Percentiles rank a stretch among this genome's conserved stretches.
phyloP scores from a whole-genome alignment of 2,329 filamentous ascomycete species.

The Aspergillus ochraceoroseus region DNA sequence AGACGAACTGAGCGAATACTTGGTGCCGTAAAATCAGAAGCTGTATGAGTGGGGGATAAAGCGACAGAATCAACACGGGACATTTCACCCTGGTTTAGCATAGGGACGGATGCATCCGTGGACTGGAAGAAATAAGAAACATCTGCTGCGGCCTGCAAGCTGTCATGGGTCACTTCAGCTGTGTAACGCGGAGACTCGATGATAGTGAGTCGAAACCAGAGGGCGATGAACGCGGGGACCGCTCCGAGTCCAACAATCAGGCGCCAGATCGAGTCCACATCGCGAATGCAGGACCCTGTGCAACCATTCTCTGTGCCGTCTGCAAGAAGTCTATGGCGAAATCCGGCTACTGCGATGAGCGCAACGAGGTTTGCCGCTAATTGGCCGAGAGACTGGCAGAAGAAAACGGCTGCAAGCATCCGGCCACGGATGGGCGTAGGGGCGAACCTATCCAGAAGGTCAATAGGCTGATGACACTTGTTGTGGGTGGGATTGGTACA shows the following conservation, averaged over 20 bases:
- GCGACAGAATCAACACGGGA: no score
- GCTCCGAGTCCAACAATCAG: slow-evolving; percentile 60
- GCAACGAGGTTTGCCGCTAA: slow-evolving; percentile 68
- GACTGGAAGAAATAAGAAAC: slow-evolving; percentile 15
- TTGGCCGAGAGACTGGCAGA: slow-evolving; percentile 79
- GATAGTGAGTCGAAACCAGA: slow-evolving; percentile 60
- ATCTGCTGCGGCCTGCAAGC: slow-evolving; percentile 15
- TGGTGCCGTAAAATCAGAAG: neutral
- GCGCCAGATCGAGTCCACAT: slow-evolving; percentile 57
- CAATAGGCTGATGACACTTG: neutral
- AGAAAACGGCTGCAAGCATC: slow-evolving; percentile 79
- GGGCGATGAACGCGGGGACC: slow-evolving; percentile 57
- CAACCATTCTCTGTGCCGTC: slow-evolving; percentile 46
- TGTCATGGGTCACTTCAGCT: slow-evolving; percentile 48
- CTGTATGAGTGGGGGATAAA: no score
- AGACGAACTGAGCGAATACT: no score
- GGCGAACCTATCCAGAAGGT: slow-evolving; percentile 37
- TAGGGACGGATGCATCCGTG: neutral
- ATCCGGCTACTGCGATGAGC: slow-evolving; percentile 66
- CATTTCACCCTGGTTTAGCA: no score
- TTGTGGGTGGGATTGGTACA: neutral
- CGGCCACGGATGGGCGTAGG: slow-evolving; percentile 53
- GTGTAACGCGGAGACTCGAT: slow-evolving; percentile 61
- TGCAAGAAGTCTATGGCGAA: slow-evolving; percentile 34
- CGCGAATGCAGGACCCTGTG: slow-evolving; percentile 46